phyloP scores from a whole-genome alignment of 78 protist genomes.

The Dictyostelium intermedium region DNA sequence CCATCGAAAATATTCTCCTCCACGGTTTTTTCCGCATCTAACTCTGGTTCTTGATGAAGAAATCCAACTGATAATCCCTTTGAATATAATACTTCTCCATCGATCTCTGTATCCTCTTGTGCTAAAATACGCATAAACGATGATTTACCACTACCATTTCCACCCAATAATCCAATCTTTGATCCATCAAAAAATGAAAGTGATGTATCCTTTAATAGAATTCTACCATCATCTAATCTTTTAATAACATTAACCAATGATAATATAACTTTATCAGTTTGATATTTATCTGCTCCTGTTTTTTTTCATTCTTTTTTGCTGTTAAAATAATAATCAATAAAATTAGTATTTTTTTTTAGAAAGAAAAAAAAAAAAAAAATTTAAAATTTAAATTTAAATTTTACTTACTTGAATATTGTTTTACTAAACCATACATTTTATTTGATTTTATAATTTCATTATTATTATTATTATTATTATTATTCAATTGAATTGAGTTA shows the following conservation, averaged over 20 bases:
- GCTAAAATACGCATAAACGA: constrained; percentile 75
- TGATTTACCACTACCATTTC: constrained; percentile 84
- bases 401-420: background rate
- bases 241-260: constrained; percentile 55
- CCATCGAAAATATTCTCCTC: constrained; percentile 79
- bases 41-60: constrained; percentile 81
- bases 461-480: background rate
- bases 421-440: background rate
- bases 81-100: constrained; percentile 67
- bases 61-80: constrained; percentile 67
- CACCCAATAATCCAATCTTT: constrained; percentile 81
- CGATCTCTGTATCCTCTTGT: constrained; percentile 77
- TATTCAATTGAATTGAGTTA: background rate
- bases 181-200: constrained; percentile 50
- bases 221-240: constrained; percentile 62
- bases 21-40: constrained; percentile 62
- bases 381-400: background rate
- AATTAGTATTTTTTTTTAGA: too few relatives aligned
- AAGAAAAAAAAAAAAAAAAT: too few relatives aligned
- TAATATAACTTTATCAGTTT: constrained; percentile 12
- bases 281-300: background rate
- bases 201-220: constrained; percentile 44
- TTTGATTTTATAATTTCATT: background rate
- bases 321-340: too few relatives aligned
- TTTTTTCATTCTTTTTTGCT: background rate